Percentiles rank a stretch among this genome's conserved stretches.
Evolutionary conservation across 1,284 basidiomycete species (phyloP).

Genomic region (Leccinum pallidistipes): DNA sequence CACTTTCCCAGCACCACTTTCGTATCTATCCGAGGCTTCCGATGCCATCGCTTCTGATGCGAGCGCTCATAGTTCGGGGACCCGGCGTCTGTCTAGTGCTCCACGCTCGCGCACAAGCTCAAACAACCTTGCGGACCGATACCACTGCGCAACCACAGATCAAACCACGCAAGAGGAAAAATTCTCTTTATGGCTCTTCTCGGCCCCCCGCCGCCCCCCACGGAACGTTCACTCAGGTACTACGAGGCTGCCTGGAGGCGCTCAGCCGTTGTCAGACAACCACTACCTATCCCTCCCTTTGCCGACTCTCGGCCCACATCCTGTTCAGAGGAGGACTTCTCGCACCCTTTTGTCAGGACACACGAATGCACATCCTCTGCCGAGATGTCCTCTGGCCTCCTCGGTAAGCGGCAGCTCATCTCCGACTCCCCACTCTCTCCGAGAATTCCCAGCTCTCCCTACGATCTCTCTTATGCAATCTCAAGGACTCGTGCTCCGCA

Average conservation of each 20-base stretch:
- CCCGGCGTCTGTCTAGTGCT: not conserved
- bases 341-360: too few species aligned
- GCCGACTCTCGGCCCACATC: slow-evolving; percentile 18
- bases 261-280: slow-evolving; percentile 16
- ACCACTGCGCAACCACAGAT: slow-evolving; percentile 10
- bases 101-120: slow-evolving; percentile 45
- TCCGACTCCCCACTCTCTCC: slow-evolving; percentile 30
- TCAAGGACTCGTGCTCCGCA: slow-evolving; percentile 65
- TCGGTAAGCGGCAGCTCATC: slow-evolving; percentile 40
- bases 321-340: slow-evolving; percentile 40
- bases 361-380: too few species aligned
- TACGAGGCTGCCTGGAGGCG: slow-evolving; percentile 57
- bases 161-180: slow-evolving; percentile 18
- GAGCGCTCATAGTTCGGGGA: slow-evolving; percentile 4
- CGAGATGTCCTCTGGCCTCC: slow-evolving; percentile 29
- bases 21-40: slow-evolving; percentile 24
- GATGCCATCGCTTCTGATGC: slow-evolving; percentile 12
- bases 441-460: slow-evolving; percentile 42
- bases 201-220: slow-evolving; percentile 43
- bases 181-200: slow-evolving; percentile 25
- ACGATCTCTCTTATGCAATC: slow-evolving; percentile 61
- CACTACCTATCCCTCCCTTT: slow-evolving; percentile 16
- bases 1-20: slow-evolving; percentile 56
- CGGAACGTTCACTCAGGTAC: slow-evolving; percentile 50
- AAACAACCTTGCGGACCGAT: slow-evolving; percentile 22